Base-by-base conservation (phyloP, 495 filamentous ascomycete genomes). In the Durotheca rogersii region DNA sequence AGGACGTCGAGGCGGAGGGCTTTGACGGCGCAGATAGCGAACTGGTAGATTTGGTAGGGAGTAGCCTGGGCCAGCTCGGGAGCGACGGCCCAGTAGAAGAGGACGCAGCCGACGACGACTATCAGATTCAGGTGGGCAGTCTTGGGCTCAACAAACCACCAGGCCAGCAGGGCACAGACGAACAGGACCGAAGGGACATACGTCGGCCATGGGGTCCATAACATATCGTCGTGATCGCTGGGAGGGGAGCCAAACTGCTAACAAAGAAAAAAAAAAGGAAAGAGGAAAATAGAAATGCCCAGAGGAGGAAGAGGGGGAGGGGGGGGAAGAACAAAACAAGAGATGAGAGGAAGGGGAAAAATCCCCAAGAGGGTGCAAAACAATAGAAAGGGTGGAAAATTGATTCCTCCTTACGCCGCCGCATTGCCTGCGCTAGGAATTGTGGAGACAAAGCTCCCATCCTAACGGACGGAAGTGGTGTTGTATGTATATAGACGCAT, bases 141-240 rank as follows among this genome's bases (percentile, higher is more conserved):
- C 61, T 73, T 76, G 50, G 69, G 71, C 51, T 74, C 68, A 59
- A 71, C 69, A 51, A 73, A 71, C 69, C 72, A 73, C 72, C 72
- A 74, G 53, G 66, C 66, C 51, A 79, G 58, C 44, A 70, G 65
- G 56, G 77, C 70, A 59, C 72, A 68, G 52, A 76, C 43, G 64
- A 79, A 66, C 48, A 80, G 67, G 54, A 79, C 52, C 41, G 71
- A 72, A 58, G 71, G 71, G 51, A 72, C 68, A 64, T 69, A 70
- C 65, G 70, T 68, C 47, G 72, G 65, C 70, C 68, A 71, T 68
- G 67, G 69, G 67, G 67, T 69, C 70, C 72, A 77, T 76, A 69
- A 74, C 71, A 72, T 75, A 68, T 65, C 72, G 72, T 60, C 71
- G 58, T 58, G 67, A 54, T 69, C 59, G 53, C n/a, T n/a, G n/a